Conservation (phyloP, 2,329 filamentous ascomycete species). For the Pyrenophora seminiperda region DNA sequence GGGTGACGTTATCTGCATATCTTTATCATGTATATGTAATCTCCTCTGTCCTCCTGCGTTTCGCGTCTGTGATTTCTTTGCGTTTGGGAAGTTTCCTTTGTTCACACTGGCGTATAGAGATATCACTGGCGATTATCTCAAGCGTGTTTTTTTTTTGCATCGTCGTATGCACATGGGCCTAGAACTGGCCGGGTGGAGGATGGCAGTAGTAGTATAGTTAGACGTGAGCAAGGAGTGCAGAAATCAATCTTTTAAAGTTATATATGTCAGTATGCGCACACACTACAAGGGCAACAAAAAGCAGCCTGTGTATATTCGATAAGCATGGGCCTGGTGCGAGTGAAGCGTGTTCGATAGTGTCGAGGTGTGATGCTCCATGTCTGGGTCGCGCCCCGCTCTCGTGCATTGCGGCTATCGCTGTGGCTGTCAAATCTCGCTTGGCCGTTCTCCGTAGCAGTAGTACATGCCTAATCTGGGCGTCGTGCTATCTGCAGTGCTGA, state of each 20-base stretch:
- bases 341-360: not conserved
- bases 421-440: constrained; percentile 9
- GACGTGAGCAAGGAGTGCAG: constrained; percentile 5
- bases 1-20: constrained; percentile 10
- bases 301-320: not conserved
- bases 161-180: not conserved
- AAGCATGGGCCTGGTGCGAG: not conserved
- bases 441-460: not conserved
- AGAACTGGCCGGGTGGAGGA: not conserved
- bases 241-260: constrained; percentile 8
- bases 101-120: constrained; percentile 4
- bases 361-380: not conserved
- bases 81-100: constrained; percentile 13
- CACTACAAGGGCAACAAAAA: not conserved
- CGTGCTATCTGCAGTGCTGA: not conserved
- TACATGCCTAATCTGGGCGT: not conserved
- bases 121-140: constrained; percentile 4
- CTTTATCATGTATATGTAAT: constrained; percentile 11
- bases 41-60: constrained; percentile 1
- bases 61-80: constrained; percentile 8
- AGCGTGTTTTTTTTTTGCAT: constrained; percentile 1
- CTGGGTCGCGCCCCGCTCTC: constrained; percentile 8
- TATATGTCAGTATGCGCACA: not conserved
- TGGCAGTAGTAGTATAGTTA: constrained; percentile 1
- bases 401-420: constrained; percentile 9